Conservation (phyloP, 2,329 filamentous ascomycete species). For the Stachybotrys chartarum region DNA sequence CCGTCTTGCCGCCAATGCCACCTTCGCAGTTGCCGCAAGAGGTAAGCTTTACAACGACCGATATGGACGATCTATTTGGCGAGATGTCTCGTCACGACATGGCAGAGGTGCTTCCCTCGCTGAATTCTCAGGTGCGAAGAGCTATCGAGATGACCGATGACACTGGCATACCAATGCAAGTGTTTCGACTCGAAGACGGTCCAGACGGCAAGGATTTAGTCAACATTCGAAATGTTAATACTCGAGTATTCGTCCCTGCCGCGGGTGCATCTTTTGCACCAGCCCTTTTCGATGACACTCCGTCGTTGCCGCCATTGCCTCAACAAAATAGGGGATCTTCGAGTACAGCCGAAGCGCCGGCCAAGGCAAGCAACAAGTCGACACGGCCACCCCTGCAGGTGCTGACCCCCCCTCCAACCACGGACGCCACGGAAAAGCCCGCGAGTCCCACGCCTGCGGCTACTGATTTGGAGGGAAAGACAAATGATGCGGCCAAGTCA, state of each 20-base stretch:
- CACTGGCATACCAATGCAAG: slow-evolving; percentile 32
- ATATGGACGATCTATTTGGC: slow-evolving; percentile 61
- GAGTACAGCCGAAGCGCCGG: background rate
- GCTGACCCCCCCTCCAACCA: slow-evolving; percentile 32
- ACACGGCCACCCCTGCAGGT: slow-evolving; percentile 14
- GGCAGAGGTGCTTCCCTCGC: slow-evolving; percentile 19
- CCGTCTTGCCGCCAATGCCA: slow-evolving; percentile 59
- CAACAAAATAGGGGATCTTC: background rate
- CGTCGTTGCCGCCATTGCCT: slow-evolving; percentile 14
- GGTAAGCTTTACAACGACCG: slow-evolving; percentile 81
- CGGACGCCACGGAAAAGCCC: slow-evolving; percentile 26
- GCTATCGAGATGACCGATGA: slow-evolving; percentile 25
- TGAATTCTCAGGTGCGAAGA: slow-evolving; percentile 5
- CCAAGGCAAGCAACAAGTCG: background rate
- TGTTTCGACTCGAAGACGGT: slow-evolving; percentile 31
- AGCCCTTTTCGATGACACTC: slow-evolving; percentile 10
- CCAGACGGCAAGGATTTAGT: slow-evolving; percentile 26
- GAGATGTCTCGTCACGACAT: slow-evolving; percentile 44
- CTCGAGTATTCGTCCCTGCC: slow-evolving; percentile 14
- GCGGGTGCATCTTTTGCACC: slow-evolving; percentile 2
- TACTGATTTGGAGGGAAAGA: background rate
- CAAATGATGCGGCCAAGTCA: background rate
- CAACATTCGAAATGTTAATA: slow-evolving; percentile 27
- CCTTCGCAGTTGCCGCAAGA: slow-evolving; percentile 57
- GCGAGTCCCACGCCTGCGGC: slow-evolving; percentile 14